Base-by-base conservation (phyloP, 2,329 filamentous ascomycete species). In the Fusarium sublunatum region DNA sequence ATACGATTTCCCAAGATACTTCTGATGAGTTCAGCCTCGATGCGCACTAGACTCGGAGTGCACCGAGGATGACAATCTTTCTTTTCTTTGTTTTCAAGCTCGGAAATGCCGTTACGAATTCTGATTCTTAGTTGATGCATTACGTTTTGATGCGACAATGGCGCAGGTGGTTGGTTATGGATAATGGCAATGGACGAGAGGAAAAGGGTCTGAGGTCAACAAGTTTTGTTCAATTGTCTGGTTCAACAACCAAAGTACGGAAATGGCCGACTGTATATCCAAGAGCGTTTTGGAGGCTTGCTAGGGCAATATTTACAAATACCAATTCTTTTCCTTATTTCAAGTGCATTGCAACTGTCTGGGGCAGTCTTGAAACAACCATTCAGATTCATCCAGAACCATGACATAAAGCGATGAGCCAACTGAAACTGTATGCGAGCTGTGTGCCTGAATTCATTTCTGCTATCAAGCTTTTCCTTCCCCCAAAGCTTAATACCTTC, bases 381-480 rank as follows among this genome's bases (percentile, higher is more conserved):
- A 60, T 34, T 60, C 19, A 19, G 19, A 19, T 19, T 19, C 19
- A 19, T 3, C 53, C 34, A 54, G 19, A 26, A 35, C 42, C 47
- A 40, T 34, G 9, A 58, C 32, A 46, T 53, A 38, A 29, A 48
- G 55, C 43, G 35, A 44, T 44, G 34, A 34, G 39, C 35, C 49
- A 45, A 61, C 35, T 45, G 43, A 38, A 61, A 50, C 38, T 61
- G 31, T 58, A 65, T 58, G 48, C 46, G 52, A 70, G 52, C 53
- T 67, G 46, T 53, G 60, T 68, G 65, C 65, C 67, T 64, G 53
- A 29, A 32, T 42, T 55, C 61, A 64, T 71, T 54, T 65, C 60
- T 64, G 58, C 53, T 51, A 47, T 58, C 63, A 56, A 49, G 51
- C 64, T 65, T 64, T 64, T 52, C 56, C 44, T 45, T 46, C 42